Percentiles rank a stretch among this genome's conserved stretches.
Evolutionary conservation across 768 basidiomycete species (phyloP).

Genomic region (Multifurca ochricompacta): DNA sequence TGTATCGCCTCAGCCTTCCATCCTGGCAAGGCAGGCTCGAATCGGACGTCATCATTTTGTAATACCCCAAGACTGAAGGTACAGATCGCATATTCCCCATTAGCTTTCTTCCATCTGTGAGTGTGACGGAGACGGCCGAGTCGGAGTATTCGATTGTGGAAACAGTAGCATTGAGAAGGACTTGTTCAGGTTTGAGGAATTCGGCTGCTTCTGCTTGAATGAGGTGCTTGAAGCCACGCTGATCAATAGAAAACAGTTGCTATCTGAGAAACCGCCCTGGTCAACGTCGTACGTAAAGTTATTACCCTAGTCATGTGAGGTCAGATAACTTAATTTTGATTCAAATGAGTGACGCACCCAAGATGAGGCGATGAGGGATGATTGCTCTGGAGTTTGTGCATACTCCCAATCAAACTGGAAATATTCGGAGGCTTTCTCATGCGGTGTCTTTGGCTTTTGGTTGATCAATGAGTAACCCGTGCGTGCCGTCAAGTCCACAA

Average conservation of each 20-base stretch:
- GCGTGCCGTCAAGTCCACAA: constrained; percentile 43
- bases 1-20: constrained; percentile 59
- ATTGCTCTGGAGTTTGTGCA: constrained; percentile 50
- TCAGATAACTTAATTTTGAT: no score
- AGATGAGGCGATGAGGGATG: constrained; percentile 48
- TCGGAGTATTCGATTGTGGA: constrained; percentile 36
- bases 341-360: no score
- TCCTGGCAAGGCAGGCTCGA: constrained; percentile 44
- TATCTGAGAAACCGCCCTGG: constrained; percentile 49
- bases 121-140: constrained; percentile 37
- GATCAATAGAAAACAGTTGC: constrained; percentile 49
- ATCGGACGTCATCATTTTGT: constrained; percentile 34
- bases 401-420: constrained; percentile 44
- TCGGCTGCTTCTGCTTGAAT: constrained; percentile 47
- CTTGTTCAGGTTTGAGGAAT: constrained; percentile 41
- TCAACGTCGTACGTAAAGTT: constrained; percentile 49
- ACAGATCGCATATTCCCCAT: constrained; percentile 26
- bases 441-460: constrained; percentile 35
- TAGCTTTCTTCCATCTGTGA: constrained; percentile 25
- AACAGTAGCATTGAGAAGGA: constrained; percentile 44
- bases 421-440: constrained; percentile 50
- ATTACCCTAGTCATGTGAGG: constrained; percentile 48
- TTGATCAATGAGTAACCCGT: constrained; percentile 44
- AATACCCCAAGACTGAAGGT: constrained; percentile 43
- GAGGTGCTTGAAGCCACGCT: constrained; percentile 50